Percentiles rank a stretch among this genome's conserved stretches.
phyloP scores from a whole-genome alignment of 768 basidiomycete genomes.

The Mycena capillaripes region DNA sequence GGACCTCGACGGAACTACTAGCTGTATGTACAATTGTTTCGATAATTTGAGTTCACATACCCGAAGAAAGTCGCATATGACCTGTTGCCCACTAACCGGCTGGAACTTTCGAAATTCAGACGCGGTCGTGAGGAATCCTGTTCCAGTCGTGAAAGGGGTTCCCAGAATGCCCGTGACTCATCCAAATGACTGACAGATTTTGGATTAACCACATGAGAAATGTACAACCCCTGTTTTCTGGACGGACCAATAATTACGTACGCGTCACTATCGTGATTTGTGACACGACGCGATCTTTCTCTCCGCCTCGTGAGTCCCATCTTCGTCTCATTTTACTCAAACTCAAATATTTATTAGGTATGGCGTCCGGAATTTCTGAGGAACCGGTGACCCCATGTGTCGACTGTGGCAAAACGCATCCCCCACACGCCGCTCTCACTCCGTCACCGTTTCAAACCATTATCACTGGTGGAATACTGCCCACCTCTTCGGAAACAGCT shows the following conservation, averaged over 20 bases:
- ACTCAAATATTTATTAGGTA: neutral
- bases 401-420: conserved; percentile 11
- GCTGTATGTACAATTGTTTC: neutral
- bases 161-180: too few relatives aligned
- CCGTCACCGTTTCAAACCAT: conserved; percentile 6
- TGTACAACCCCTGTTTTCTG: too few relatives aligned
- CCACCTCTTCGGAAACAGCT: neutral
- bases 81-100: too few relatives aligned
- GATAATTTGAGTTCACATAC: neutral
- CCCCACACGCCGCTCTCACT: neutral
- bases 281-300: neutral
- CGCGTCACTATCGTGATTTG: neutral
- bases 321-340: neutral
- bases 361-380: neutral
- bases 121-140: too few relatives aligned
- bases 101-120: too few relatives aligned
- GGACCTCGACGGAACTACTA: neutral
- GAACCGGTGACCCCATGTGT: neutral
- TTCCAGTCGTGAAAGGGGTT: too few relatives aligned
- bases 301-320: neutral
- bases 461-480: neutral
- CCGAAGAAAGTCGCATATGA: too few relatives aligned
- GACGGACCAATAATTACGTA: neutral
- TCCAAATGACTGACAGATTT: too few relatives aligned
- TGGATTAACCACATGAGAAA: too few relatives aligned